A percentile compares a stretch with the other conserved stretches of the same genome.
phyloP scores from a whole-genome alignment of 768 basidiomycete species.

The Cubamyces lactineus region DNA sequence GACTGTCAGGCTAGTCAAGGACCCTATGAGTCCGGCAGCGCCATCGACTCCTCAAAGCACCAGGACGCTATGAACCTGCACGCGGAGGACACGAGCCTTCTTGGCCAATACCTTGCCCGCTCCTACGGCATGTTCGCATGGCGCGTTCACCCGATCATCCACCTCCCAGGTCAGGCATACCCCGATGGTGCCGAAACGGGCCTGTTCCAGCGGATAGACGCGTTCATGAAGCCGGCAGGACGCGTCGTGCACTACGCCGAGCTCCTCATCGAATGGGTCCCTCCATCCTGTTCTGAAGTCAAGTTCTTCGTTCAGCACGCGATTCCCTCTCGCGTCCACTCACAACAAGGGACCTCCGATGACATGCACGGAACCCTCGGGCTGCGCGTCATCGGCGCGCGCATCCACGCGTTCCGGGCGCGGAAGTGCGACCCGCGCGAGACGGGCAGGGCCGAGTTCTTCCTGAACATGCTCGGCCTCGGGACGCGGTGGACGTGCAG shows the following conservation, averaged over 20 bases:
- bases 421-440: neutral
- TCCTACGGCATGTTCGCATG: slow-evolving; percentile 1
- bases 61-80: neutral
- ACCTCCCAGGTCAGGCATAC: neutral
- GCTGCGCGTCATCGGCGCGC: neutral
- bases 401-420: neutral
- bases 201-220: neutral
- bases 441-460: neutral
- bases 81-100: neutral
- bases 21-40: too few species aligned
- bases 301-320: neutral
- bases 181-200: neutral
- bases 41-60: neutral
- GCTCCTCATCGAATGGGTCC: neutral
- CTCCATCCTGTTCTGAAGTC: neutral
- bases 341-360: too few species aligned
- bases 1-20: too few species aligned
- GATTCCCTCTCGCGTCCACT: too few species aligned
- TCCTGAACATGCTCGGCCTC: slow-evolving; percentile 1
- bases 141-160: neutral
- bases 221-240: neutral
- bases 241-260: neutral
- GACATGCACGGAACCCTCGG: neutral
- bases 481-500: neutral
- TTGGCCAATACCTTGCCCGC: neutral